phyloP scores from a whole-genome alignment of 192 early-diverging fungal species.

The Entomortierella parvispora region DNA sequence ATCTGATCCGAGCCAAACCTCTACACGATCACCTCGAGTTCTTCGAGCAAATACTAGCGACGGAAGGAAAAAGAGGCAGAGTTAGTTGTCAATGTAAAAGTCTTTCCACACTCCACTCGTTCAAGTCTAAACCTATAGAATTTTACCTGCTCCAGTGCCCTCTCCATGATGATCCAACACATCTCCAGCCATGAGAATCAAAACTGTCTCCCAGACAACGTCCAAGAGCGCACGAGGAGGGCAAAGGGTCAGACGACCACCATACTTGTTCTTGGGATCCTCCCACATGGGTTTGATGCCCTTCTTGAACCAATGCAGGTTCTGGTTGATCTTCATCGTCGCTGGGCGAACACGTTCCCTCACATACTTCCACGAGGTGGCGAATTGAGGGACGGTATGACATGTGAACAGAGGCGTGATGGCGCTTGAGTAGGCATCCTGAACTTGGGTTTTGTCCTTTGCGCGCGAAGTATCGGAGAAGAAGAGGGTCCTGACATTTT shows the following conservation, averaged over 20 bases:
- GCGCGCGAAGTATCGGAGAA: constrained; percentile 59
- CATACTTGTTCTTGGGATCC: constrained; percentile 77
- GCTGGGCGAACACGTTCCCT: constrained; percentile 50
- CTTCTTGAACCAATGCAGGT: constrained; percentile 73
- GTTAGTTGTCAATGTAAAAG: not conserved
- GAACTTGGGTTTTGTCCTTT: constrained; percentile 36
- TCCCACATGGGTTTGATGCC: constrained; percentile 86
- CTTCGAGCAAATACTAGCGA: constrained; percentile 51
- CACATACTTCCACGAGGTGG: constrained; percentile 55
- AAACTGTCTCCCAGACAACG: constrained; percentile 55
- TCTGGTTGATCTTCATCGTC: constrained; percentile 69
- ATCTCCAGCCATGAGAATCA: constrained; percentile 60
- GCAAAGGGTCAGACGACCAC: constrained; percentile 63
- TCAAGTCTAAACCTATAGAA: too few relatives aligned
- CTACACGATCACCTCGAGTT: constrained; percentile 59
- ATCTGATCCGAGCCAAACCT: constrained; percentile 58
- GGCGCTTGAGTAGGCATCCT: constrained; percentile 54
- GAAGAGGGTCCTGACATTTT: constrained; percentile 33
- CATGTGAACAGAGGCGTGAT: constrained; percentile 61
- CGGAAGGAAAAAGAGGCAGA: not conserved
- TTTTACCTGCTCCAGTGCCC: constrained; percentile 48
- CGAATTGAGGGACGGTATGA: constrained; percentile 59
- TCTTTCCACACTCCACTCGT: too few relatives aligned
- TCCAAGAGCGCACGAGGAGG: constrained; percentile 46
- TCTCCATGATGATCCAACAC: constrained; percentile 43